phyloP scores from a whole-genome alignment of 1,284 basidiomycete species.

The Ustilago loliicola region DNA sequence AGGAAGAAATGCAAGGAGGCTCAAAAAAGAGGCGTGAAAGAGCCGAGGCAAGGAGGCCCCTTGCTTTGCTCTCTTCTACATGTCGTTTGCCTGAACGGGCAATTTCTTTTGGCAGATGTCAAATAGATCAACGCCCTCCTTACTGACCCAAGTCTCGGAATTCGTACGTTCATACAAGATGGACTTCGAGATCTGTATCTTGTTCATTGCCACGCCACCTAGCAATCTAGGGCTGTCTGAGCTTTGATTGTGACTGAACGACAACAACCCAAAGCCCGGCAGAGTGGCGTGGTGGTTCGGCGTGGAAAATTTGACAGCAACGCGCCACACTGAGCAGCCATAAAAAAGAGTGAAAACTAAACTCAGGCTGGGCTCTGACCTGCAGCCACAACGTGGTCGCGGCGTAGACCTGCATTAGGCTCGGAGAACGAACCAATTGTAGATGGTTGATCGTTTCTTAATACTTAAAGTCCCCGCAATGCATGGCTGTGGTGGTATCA shows the following conservation, averaged over 20 bases:
- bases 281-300: background rate
- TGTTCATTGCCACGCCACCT: background rate
- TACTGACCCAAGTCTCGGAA: too few relatives aligned
- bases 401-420: constrained; percentile 4
- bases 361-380: too few relatives aligned
- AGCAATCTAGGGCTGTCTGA: background rate
- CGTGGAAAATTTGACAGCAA: background rate
- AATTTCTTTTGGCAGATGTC: constrained; percentile 2
- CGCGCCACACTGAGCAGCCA: background rate
- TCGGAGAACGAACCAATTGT: background rate
- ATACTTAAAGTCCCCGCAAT: background rate
- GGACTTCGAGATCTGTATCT: background rate
- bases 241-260: background rate
- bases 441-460: background rate
- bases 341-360: too few relatives aligned
- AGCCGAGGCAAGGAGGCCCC: constrained; percentile 2
- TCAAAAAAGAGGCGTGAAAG: background rate
- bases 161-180: too few relatives aligned
- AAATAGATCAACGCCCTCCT: background rate
- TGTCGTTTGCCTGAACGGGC: background rate
- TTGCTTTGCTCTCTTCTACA: background rate
- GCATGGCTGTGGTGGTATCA: constrained; percentile 1
- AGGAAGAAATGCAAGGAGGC: background rate
- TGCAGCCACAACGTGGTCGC: background rate
- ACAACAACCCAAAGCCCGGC: background rate